Conservation (phyloP, 768 basidiomycete genomes). For the Megacollybia marginata region DNA sequence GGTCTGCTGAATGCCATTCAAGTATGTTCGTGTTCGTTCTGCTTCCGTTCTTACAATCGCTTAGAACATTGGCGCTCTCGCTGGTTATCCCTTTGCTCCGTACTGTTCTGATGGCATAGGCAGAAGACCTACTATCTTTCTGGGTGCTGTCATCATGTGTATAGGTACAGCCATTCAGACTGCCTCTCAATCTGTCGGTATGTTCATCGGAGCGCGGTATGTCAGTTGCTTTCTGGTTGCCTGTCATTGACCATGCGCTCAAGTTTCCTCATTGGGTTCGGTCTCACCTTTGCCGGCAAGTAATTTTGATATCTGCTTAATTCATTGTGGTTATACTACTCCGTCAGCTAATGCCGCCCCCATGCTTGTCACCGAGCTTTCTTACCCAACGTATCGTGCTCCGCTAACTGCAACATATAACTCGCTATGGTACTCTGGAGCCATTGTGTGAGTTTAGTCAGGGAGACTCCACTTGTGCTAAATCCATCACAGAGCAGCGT, state of each 20-base stretch:
- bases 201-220: constrained; percentile 77
- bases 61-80: constrained; percentile 64
- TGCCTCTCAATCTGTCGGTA: constrained; percentile 61
- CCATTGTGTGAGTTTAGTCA: constrained; percentile 50
- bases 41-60: not conserved
- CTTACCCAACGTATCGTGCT: constrained; percentile 78
- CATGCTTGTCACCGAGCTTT: constrained; percentile 78
- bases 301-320: not conserved
- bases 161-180: constrained; percentile 63
- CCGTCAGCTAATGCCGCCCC: constrained; percentile 62
- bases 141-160: constrained; percentile 69
- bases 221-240: constrained; percentile 8
- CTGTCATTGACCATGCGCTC: not conserved
- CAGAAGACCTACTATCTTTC: constrained; percentile 54
- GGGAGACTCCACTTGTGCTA: not conserved
- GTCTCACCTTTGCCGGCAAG: constrained; percentile 61
- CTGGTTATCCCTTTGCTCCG: constrained; percentile 63
- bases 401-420: constrained; percentile 75
- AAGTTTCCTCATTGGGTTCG: constrained; percentile 70
- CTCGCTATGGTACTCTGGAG: constrained; percentile 81
- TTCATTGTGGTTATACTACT: constrained; percentile 7
- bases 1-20: constrained; percentile 73
- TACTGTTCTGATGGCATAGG: constrained; percentile 69
- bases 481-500: constrained; percentile 51
- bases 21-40: constrained; percentile 25